These are phyloP conservation scores for Aphanomyces cochlioides DNA, from an alignment of 352 stramenopile genomes.

Conservation along the genomic window DNA sequence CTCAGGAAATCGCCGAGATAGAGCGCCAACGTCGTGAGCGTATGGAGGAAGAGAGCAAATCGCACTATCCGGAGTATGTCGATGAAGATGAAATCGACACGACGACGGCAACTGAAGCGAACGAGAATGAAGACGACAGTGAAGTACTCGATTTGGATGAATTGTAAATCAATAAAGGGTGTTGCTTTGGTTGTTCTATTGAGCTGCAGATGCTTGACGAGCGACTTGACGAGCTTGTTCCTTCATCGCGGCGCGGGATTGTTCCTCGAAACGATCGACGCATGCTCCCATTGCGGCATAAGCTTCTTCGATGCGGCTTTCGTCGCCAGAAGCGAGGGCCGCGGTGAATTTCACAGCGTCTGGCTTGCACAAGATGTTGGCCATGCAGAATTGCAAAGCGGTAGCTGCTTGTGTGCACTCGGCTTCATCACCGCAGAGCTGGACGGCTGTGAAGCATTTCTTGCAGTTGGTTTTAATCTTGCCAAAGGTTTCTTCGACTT, in stretches of 20 bases:
- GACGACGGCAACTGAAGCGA: conserved; percentile 32
- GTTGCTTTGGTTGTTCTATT: background rate
- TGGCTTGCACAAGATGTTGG: conserved; percentile 70
- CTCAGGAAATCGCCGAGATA: conserved; percentile 33
- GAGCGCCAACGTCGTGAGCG: conserved; percentile 34
- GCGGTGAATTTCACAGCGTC: conserved; percentile 65
- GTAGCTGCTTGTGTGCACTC: conserved; percentile 81
- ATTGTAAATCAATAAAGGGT: conserved; percentile 12
- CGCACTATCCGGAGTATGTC: conserved; percentile 34
- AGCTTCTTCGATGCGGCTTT: conserved; percentile 61
- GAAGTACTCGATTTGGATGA: conserved; percentile 56
- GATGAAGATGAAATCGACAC: conserved; percentile 48
- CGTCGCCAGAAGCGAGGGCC: conserved; percentile 60
- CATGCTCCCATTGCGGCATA: conserved; percentile 73
- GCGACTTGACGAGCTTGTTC: conserved; percentile 48
- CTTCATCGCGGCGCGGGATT: conserved; percentile 63
- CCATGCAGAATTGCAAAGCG: conserved; percentile 88
- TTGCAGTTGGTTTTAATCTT: conserved; percentile 84
- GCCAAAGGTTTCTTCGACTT: conserved; percentile 76
- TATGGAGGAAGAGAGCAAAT: conserved; percentile 33
- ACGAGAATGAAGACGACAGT: conserved; percentile 34
- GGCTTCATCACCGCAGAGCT: conserved; percentile 70
- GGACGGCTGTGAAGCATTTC: conserved; percentile 70
- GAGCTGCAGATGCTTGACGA: background rate
- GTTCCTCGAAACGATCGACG: conserved; percentile 78